Base-by-base conservation (phyloP, 176 grass and related monocot species). In the Ensete glaucum region DNA sequence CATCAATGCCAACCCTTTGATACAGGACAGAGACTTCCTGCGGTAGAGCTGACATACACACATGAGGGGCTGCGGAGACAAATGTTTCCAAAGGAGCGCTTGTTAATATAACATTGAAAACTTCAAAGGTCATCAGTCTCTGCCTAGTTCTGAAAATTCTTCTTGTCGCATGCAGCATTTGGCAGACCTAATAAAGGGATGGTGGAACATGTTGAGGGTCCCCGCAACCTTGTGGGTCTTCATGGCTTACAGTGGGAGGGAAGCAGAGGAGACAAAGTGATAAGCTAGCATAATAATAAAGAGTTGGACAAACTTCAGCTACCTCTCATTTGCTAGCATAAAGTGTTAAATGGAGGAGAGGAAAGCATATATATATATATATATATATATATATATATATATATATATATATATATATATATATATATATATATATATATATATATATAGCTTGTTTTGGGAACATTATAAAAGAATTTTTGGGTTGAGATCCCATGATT, bases 61-160 rank as follows among this genome's bases (percentile, higher is more conserved):
- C 4, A 4, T 0, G 34, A 43, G 34, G 34, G 4, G 34, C 34
- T 43, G 34, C 5, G 34, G 34, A 6, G 34, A 43, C 34, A 43
- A 25, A 25, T 0, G 34, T 43, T 43, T 43, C 34, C 34, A 56
- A 56, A 15, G 10, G 16, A 56, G 54, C 12, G 5, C 22, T 64
- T 2, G 82, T 78, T 73, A 48, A 48, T 50, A 6, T 43, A 74
- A 65, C 52, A 52, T 81, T 75, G 13, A 43, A 74, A 24, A 52
- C 71, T 81, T 70, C 34, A 43, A 43, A 43, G 34, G 3, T 3
- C 6, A 43, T 43, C 34, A 43, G 34, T 43, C 51, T 17, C 54
- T 76, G 72, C 49, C 73, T 23, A 50, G 12, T 4, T 76, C 72
- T 82, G 80, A 82, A 82, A 82, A 82, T 82, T 82, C 80, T 49